phyloP scores from a whole-genome alignment of 169 alveolate species.

The Plasmodium knowlesi region DNA sequence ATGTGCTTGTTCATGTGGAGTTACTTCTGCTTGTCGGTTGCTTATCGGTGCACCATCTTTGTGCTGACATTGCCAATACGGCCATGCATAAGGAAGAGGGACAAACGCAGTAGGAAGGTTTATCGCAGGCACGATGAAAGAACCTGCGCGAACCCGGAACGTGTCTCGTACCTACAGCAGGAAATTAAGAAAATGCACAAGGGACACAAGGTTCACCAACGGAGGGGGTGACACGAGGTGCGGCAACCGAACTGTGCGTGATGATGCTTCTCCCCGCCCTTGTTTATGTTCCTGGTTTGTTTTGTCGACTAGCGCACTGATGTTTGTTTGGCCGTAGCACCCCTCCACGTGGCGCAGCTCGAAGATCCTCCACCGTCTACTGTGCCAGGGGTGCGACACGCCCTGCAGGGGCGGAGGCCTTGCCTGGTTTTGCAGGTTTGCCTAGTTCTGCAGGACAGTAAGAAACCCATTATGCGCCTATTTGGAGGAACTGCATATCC shows the following conservation, averaged over 20 bases:
- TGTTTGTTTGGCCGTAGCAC: neutral
- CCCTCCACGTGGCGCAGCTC: neutral
- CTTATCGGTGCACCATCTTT: neutral
- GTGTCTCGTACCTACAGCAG: slow-evolving; percentile 21
- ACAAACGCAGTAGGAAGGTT: neutral
- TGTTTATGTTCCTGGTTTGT: neutral
- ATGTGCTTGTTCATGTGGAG: neutral
- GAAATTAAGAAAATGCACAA: slow-evolving; percentile 19
- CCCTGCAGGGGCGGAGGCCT: no score
- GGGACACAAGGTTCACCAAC: slow-evolving; percentile 11
- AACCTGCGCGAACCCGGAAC: slow-evolving; percentile 9
- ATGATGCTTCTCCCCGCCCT: neutral
- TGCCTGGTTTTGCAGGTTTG: neutral
- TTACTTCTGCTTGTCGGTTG: neutral
- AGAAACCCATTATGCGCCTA: neutral
- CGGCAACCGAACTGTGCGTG: neutral
- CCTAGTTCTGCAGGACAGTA: neutral
- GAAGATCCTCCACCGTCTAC: neutral
- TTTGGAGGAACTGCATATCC: neutral
- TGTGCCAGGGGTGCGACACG: no score
- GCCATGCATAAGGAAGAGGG: slow-evolving; percentile 7
- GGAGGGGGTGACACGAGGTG: neutral
- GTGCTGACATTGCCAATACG: slow-evolving; percentile 31
- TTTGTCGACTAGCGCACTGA: neutral
- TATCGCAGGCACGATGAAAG: slow-evolving; percentile 32